Conservation (phyloP, 768 basidiomycete genomes). For the Mycena polygramma region DNA sequence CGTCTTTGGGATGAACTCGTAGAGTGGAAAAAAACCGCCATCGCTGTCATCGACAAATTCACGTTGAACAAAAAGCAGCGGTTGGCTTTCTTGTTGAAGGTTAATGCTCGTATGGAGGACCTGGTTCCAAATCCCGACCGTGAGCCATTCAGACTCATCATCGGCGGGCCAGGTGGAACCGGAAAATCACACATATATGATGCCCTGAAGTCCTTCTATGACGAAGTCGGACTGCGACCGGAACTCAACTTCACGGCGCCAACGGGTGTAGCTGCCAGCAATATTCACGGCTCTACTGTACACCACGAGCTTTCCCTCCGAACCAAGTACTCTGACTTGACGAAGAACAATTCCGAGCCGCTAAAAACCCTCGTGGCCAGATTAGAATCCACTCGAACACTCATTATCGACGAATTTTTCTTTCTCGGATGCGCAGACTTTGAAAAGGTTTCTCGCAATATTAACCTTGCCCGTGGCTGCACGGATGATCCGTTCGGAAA, state of each 20-base stretch:
- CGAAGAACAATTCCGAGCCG: conserved; percentile 9
- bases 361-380: not conserved
- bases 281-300: conserved; percentile 8
- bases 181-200: conserved; percentile 41
- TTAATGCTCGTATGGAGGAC: conserved; percentile 12
- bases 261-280: too few species aligned
- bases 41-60: conserved; percentile 10
- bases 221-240: not conserved
- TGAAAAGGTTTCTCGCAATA: conserved; percentile 18
- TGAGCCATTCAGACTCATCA: conserved; percentile 34
- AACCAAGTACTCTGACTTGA: not conserved
- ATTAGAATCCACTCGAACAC: too few species aligned
- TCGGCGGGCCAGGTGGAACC: conserved; percentile 40
- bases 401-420: conserved; percentile 32
- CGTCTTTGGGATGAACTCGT: not conserved
- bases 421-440: conserved; percentile 32
- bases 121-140: not conserved
- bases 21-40: conserved; percentile 21
- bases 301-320: conserved; percentile 23
- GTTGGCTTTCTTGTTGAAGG: conserved; percentile 29
- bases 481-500: too few species aligned
- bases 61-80: conserved; percentile 38
- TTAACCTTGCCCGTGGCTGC: too few species aligned
- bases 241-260: not conserved
- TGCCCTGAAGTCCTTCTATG: conserved; percentile 30